Evolutionary conservation across 2,329 filamentous ascomycete genomes (phyloP), one percentile per base, ranked within the genome.

Genomic region (Cercospora brassicicola): DNA sequence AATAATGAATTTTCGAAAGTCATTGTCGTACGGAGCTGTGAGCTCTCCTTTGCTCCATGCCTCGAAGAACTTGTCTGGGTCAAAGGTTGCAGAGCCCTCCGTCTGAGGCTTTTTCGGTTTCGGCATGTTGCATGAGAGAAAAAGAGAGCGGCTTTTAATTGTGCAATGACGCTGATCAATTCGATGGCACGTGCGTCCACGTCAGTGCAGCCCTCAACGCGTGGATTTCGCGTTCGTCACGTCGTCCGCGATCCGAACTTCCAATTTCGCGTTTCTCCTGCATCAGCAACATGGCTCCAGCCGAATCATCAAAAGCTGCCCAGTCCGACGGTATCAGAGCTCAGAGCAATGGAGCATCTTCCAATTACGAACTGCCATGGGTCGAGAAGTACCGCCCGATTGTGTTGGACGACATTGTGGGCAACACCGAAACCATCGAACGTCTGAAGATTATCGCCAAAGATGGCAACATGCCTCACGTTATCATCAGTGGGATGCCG

Each of bases 401-500:
- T 63, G 96, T 96, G 81, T 89, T 99, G 31, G 93, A 98, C 82
- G 94, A 99, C 82, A 90, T 99, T 63, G 95, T 99, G 64, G 95
- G 95, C 77, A 99, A 99, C 81, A 96, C 92, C 20, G 95, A 99
- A 80, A 99, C 95, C 0, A 93, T 99, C 75, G 94, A 98, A 80
- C 91, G 95, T 65, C 84, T 99, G 75, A 98, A 98, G 79, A 98
- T 99, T 76, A 98, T 99, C 75, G 94, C 95, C 57, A 95, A 94
- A 81, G 95, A 98, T 82, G 95, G 95, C 75, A 99, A 99, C 82
- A 97, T 99, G 94, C 95, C 95, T 2, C 95, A 99, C 82, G 89
- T 99, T 77, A 98, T 99, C 81, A 98, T 99, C 76, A 97, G 93
- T n/a, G 95, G 95, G 68, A 98, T 97, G 93, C 95, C 95, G 20